These are phyloP conservation scores for Boletus rubroflammeus DNA, from an alignment of 768 basidiomycete genomes.

Conservation along the genomic window DNA sequence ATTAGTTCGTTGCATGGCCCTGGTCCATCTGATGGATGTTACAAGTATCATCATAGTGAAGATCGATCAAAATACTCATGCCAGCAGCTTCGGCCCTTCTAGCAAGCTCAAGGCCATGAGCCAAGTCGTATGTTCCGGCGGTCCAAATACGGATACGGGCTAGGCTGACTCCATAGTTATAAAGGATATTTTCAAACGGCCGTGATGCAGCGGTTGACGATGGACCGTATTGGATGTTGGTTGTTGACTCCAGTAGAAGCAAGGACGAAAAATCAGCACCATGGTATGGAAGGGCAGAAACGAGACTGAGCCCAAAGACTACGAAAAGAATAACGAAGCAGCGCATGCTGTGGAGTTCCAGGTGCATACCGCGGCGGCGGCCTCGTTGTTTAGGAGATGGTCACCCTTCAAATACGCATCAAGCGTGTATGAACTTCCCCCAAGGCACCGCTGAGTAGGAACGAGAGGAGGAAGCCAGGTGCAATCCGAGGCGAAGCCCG, in stretches of 20 bases:
- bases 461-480: background rate
- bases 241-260: conserved; percentile 11
- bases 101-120: conserved; percentile 10
- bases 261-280: conserved; percentile 18
- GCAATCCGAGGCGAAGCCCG: too few species aligned
- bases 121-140: conserved; percentile 7
- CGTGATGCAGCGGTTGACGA: background rate
- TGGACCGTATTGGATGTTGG: background rate
- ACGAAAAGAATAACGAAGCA: background rate
- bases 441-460: background rate
- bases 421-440: background rate
- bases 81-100: conserved; percentile 9
- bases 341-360: background rate
- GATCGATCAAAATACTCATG: conserved; percentile 11
- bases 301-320: conserved; percentile 2
- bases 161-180: conserved; percentile 9
- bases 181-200: conserved; percentile 9
- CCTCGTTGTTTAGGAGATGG: background rate
- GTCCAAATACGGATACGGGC: conserved; percentile 15
- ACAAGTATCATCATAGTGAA: conserved; percentile 13
- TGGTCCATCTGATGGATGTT: background rate
- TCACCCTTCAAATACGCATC: background rate
- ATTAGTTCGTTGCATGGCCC: background rate
- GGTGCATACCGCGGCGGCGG: too few species aligned
- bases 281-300: conserved; percentile 4